Evolutionary conservation across 2,329 filamentous ascomycete genomes (phyloP).

Genomic region (Orbilia javanica): DNA sequence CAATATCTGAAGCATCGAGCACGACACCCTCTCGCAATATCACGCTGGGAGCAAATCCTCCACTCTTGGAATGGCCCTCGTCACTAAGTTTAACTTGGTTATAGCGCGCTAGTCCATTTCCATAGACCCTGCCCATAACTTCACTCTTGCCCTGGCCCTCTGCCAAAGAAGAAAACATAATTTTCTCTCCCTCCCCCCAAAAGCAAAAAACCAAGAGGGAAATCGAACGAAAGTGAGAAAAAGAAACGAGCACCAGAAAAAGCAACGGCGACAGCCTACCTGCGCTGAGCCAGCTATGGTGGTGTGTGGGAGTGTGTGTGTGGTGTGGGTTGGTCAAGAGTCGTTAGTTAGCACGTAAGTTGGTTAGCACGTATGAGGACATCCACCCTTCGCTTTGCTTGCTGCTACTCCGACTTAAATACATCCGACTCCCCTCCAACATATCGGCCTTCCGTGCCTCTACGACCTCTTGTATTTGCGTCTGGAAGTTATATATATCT

Average conservation of each 20-base stretch:
- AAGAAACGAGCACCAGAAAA: not conserved
- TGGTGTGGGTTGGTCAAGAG: slow-evolving; percentile 11
- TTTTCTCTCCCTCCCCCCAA: not conserved
- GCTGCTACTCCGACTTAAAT: slow-evolving; percentile 40
- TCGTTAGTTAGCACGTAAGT: slow-evolving; percentile 3
- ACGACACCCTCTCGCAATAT: slow-evolving; percentile 58
- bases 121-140: not conserved
- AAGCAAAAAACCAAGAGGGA: slow-evolving; percentile 18
- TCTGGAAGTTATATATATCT: slow-evolving; percentile 33
- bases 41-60: slow-evolving; percentile 47
- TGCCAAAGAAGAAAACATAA: slow-evolving; percentile 1
- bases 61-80: slow-evolving; percentile 38
- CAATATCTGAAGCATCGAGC: slow-evolving; percentile 28
- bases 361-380: not conserved
- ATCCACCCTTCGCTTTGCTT: slow-evolving; percentile 16
- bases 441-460: slow-evolving; percentile 21
- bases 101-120: slow-evolving; percentile 22
- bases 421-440: slow-evolving; percentile 50
- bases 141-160: too few relatives aligned
- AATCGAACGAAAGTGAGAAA: slow-evolving; percentile 17
- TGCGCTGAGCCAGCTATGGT: not conserved
- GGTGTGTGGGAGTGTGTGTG: not conserved
- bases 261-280: slow-evolving; percentile 13
- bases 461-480: slow-evolving; percentile 28
- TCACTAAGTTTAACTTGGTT: slow-evolving; percentile 56